Conservation (phyloP, 2,329 filamentous ascomycete genomes). For the Colletotrichum musae region DNA sequence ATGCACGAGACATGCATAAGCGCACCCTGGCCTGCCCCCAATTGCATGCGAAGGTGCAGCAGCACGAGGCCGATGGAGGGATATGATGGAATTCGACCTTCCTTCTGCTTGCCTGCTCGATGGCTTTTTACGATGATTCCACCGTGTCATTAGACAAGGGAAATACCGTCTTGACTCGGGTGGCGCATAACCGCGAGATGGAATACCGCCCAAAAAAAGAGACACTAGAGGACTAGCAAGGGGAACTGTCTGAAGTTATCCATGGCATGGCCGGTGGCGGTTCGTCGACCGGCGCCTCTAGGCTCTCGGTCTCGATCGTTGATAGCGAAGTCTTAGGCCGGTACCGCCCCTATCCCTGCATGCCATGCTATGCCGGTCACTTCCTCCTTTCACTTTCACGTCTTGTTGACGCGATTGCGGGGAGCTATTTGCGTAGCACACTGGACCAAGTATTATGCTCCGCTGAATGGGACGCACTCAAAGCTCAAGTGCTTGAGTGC, state of each 20-base stretch:
- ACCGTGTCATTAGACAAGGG: conserved; percentile 17
- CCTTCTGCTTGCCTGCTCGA: neutral
- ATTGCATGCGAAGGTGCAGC: conserved; percentile 4
- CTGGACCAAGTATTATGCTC: neutral
- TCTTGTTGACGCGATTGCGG: conserved; percentile 22
- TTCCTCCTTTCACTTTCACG: neutral
- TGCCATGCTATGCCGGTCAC: neutral
- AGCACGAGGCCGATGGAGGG: neutral
- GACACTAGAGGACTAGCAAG: conserved; percentile 21
- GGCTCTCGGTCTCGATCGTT: neutral
- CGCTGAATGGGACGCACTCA: neutral
- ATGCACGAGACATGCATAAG: conserved; percentile 26
- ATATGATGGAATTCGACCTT: neutral
- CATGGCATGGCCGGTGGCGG: neutral
- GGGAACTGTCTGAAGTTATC: conserved; percentile 13
- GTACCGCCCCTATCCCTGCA: conserved; percentile 12
- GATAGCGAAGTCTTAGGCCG: conserved; percentile 15
- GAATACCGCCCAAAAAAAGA: conserved; percentile 14
- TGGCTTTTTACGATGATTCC: conserved; percentile 17
- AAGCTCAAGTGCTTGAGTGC: neutral
- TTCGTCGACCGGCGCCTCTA: conserved; percentile 8
- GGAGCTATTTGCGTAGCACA: conserved; percentile 4
- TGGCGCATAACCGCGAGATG: conserved; percentile 11
- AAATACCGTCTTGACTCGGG: conserved; percentile 32
- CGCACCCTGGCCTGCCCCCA: neutral